phyloP scores from a whole-genome alignment of 192 early-diverging fungal genomes.

The Coemansia umbellata region DNA sequence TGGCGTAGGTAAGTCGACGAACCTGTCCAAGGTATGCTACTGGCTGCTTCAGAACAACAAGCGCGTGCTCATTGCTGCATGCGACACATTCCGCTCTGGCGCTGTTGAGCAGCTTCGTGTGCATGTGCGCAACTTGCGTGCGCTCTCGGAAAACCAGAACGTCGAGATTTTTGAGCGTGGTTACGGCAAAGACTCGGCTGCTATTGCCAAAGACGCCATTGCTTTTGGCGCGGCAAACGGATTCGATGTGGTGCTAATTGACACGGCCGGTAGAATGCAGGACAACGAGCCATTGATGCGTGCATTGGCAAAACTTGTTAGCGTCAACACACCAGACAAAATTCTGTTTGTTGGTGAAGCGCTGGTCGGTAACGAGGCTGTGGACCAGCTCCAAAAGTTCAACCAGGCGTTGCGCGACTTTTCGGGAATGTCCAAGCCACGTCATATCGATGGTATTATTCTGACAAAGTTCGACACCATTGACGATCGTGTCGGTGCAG shows the following conservation, averaged over 20 bases:
- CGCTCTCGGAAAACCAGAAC: constrained; percentile 60
- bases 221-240: constrained; percentile 64
- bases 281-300: constrained; percentile 98
- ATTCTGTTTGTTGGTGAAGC: constrained; percentile 98
- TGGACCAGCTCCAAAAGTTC: constrained; percentile 95
- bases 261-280: constrained; percentile 97
- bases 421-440: constrained; percentile 69
- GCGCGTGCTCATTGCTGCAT: constrained; percentile 88
- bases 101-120: constrained; percentile 94
- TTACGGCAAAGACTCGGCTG: constrained; percentile 95
- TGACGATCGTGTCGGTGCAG: constrained; percentile 95
- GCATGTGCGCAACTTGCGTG: constrained; percentile 81
- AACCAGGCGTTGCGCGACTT: constrained; percentile 91
- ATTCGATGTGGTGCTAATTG: constrained; percentile 91
- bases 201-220: constrained; percentile 93
- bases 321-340: constrained; percentile 90
- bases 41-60: constrained; percentile 91
- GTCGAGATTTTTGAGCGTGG: constrained; percentile 93
- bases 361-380: constrained; percentile 93
- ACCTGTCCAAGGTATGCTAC: constrained; percentile 91
- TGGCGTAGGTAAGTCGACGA: constrained; percentile 92
- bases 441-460: constrained; percentile 95
- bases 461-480: constrained; percentile 96
- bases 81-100: constrained; percentile 94
- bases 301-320: constrained; percentile 88